Percentiles rank a stretch among this genome's conserved stretches.
phyloP scores from a whole-genome alignment of 148 eudicot genomes.

The Euryodendron excelsum region DNA sequence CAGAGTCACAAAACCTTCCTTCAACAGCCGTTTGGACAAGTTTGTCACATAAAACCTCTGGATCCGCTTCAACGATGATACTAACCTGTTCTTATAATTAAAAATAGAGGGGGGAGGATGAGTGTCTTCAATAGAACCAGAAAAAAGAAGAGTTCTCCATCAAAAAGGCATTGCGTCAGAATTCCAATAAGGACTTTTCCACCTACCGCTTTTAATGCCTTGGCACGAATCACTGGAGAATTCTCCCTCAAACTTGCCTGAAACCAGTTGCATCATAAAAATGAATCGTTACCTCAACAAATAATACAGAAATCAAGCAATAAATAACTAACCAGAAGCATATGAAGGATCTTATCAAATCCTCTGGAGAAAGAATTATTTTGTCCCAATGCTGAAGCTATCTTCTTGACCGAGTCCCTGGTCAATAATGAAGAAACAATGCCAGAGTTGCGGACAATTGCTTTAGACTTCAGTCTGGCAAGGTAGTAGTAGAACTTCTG shows the following conservation, averaged over 20 bases:
- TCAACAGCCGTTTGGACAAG: constrained; percentile 91
- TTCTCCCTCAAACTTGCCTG: constrained; percentile 94
- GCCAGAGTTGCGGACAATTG: constrained; percentile 66
- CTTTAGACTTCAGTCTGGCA: constrained; percentile 74
- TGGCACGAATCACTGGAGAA: constrained; percentile 91
- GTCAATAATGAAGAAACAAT: constrained; percentile 54
- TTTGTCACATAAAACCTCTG: constrained; percentile 85
- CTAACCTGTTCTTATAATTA: constrained; percentile 66
- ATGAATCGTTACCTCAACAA: background rate
- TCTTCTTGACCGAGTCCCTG: constrained; percentile 70
- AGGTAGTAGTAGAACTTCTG: constrained; percentile 54
- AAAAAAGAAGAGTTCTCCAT: constrained; percentile 2
- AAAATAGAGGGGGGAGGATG: constrained; percentile 15
- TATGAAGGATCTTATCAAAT: constrained; percentile 88
- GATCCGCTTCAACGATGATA: constrained; percentile 96
- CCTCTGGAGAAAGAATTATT: constrained; percentile 91
- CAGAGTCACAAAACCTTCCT: constrained; percentile 95
- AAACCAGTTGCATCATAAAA: constrained; percentile 13
- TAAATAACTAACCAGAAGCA: constrained; percentile 77
- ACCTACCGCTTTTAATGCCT: constrained; percentile 96
- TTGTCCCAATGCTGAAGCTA: constrained; percentile 72
- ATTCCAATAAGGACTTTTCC: constrained; percentile 2
- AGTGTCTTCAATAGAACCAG: background rate
- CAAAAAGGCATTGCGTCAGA: background rate
- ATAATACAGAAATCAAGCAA: constrained; percentile 2